Conservation (phyloP, 108 stramenopile genomes). For the Cyclotella choctawhatcheeana region DNA sequence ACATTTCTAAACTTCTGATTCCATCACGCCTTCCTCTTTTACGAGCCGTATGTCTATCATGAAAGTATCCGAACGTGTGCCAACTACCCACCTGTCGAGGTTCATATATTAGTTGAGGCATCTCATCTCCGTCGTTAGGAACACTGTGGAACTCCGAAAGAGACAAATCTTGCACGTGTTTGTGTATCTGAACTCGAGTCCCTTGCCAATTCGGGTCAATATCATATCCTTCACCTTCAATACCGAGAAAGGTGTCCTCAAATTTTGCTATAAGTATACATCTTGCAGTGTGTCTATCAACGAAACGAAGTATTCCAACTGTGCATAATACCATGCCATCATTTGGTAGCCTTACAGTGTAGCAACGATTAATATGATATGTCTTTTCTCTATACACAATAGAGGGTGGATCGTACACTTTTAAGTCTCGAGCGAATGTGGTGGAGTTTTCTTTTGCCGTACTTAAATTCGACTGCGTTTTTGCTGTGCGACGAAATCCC, state of each 20-base stretch:
- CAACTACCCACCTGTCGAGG: slow-evolving; percentile 28
- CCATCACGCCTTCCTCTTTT: neutral
- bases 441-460: neutral
- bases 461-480: neutral
- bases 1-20: slow-evolving; percentile 45
- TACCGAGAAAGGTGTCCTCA: slow-evolving; percentile 41
- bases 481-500: slow-evolving; percentile 24
- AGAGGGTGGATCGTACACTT: neutral
- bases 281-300: slow-evolving; percentile 20
- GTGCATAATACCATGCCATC: slow-evolving; percentile 8
- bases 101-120: slow-evolving; percentile 42
- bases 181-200: slow-evolving; percentile 23
- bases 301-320: slow-evolving; percentile 34
- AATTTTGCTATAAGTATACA: slow-evolving; percentile 35
- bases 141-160: slow-evolving; percentile 13
- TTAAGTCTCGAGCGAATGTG: too few species aligned
- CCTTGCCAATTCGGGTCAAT: slow-evolving; percentile 2
- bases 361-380: slow-evolving; percentile 11
- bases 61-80: slow-evolving; percentile 43
- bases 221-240: slow-evolving; percentile 30
- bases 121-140: slow-evolving; percentile 20
- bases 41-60: slow-evolving; percentile 12
- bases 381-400: neutral
- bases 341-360: slow-evolving; percentile 25
- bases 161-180: slow-evolving; percentile 14